A percentile compares a stretch with the other conserved stretches of the same genome.
Conservation (phyloP, 176 grass and related monocot genomes). For the Thinopyrum elongatum region DNA sequence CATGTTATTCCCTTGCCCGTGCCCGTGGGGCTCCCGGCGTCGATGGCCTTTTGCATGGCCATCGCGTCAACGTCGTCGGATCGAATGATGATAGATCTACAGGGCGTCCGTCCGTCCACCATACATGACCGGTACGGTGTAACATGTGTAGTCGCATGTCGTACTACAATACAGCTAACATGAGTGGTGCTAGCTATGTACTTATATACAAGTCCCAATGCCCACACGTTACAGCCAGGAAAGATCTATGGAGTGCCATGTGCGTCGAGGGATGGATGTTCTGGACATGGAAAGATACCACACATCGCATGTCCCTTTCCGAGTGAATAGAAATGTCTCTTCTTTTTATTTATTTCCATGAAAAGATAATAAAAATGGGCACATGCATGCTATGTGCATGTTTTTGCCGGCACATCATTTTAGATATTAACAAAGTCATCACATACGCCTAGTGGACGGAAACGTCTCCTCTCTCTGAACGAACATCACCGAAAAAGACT, state of each 20-base stretch:
- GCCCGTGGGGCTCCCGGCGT: background rate
- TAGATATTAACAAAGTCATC: no score
- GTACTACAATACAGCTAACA: background rate
- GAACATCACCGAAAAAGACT: no score
- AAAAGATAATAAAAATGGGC: background rate
- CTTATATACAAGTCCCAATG: background rate
- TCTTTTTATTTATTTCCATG: background rate
- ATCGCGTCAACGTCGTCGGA: constrained; percentile 5
- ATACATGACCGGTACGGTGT: background rate
- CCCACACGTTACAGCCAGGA: constrained; percentile 8
- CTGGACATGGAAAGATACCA: background rate
- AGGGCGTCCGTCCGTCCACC: background rate
- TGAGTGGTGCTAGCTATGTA: background rate
- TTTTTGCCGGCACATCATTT: no score
- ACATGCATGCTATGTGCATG: no score
- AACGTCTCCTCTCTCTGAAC: rapidly evolving
- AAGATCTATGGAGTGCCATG: background rate
- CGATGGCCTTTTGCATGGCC: background rate
- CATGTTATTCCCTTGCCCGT: background rate
- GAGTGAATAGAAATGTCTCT: background rate
- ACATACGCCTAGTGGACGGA: rapidly evolving
- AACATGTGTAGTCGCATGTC: no score
- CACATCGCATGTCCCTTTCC: background rate
- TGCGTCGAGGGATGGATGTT: background rate
- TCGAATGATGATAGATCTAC: constrained; percentile 18